Evolutionary conservation across 78 protist genomes (phyloP).

Genomic region (Dictyostelium discoideum): DNA sequence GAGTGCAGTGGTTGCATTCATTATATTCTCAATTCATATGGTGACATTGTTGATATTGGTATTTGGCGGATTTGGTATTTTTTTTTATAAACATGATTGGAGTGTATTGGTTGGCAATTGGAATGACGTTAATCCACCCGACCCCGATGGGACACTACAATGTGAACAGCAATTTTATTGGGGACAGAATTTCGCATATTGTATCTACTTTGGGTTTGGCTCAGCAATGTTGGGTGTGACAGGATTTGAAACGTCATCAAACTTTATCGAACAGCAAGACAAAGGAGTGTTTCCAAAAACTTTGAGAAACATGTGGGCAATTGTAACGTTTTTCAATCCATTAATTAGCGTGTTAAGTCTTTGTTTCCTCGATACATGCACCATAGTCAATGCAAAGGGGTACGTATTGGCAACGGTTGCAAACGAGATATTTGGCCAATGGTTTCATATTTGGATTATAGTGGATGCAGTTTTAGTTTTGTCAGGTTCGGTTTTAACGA

Average conservation of each 20-base stretch:
- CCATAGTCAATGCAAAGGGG: constrained; percentile 19
- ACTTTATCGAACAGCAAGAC: constrained; percentile 91
- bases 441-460: constrained; percentile 76
- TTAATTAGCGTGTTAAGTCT: constrained; percentile 66
- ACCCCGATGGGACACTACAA: not conserved
- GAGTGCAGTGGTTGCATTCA: constrained; percentile 85
- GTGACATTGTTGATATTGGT: constrained; percentile 68
- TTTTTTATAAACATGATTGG: constrained; percentile 1
- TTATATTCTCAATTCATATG: constrained; percentile 85
- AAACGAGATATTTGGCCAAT: constrained; percentile 11
- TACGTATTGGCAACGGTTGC: constrained; percentile 47
- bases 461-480: constrained; percentile 88
- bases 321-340: constrained; percentile 86
- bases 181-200: constrained; percentile 44
- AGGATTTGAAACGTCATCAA: constrained; percentile 93
- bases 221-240: constrained; percentile 93
- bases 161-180: not conserved
- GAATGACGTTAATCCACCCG: constrained; percentile 1
- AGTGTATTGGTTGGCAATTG: not conserved
- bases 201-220: constrained; percentile 89
- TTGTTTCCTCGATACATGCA: constrained; percentile 24
- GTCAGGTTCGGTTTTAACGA: constrained; percentile 87
- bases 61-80: constrained; percentile 49
- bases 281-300: constrained; percentile 90
- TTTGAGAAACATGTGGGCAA: constrained; percentile 89